These are phyloP conservation scores for Syncephalis fuscata DNA, from an alignment of 371 early-diverging fungal genomes.

Conservation along the genomic window DNA sequence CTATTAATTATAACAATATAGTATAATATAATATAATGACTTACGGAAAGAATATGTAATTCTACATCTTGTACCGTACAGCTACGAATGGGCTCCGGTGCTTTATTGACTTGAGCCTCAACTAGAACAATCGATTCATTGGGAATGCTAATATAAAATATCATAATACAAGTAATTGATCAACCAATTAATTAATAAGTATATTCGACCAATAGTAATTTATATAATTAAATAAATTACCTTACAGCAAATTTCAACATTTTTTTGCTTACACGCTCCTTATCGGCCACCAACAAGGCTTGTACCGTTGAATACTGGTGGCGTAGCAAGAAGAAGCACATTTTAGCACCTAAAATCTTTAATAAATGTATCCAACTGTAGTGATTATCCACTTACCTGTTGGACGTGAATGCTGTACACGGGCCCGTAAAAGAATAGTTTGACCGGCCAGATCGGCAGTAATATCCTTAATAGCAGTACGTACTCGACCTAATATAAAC, in stretches of 20 bases:
- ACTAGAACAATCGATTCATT: conserved; percentile 82
- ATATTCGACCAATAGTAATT: not conserved
- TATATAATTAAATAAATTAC: conserved; percentile 14
- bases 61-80: conserved; percentile 87
- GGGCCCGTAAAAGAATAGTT: conserved; percentile 65
- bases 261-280: conserved; percentile 66
- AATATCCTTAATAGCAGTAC: conserved; percentile 45
- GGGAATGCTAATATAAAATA: conserved; percentile 56
- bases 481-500: conserved; percentile 15
- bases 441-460: conserved; percentile 46
- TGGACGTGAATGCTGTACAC: conserved; percentile 78
- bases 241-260: conserved; percentile 82
- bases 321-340: conserved; percentile 85
- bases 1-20: too few relatives aligned
- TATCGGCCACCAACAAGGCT: conserved; percentile 59
- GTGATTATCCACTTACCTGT: conserved; percentile 31
- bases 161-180: not conserved
- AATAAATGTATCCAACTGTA: not conserved
- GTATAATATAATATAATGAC: too few relatives aligned
- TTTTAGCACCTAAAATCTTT: conserved; percentile 38
- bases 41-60: conserved; percentile 51
- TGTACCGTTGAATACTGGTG: conserved; percentile 81
- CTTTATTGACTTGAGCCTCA: conserved; percentile 60
- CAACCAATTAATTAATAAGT: too few relatives aligned
- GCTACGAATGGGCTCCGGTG: conserved; percentile 72